phyloP scores from a whole-genome alignment of 2,329 filamentous ascomycete genomes.

The Plenodomus lindquistii region DNA sequence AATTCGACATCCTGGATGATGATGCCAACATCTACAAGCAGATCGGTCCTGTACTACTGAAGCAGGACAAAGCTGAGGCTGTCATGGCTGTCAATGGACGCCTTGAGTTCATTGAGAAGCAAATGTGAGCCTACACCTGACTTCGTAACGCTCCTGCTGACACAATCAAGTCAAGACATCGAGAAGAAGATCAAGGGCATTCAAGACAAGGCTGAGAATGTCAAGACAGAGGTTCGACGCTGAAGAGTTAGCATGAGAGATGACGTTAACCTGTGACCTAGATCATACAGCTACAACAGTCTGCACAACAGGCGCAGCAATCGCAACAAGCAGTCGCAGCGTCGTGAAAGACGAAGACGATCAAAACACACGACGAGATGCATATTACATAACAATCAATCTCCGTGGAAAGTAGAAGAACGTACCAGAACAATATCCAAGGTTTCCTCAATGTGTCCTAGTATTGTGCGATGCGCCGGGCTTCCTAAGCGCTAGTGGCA shows the following conservation, averaged over 20 bases:
- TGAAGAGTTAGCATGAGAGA: background rate
- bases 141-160: constrained; percentile 3
- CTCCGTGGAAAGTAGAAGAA: no score
- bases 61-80: constrained; percentile 91
- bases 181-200: constrained; percentile 68
- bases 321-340: constrained; percentile 22
- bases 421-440: no score
- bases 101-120: constrained; percentile 88
- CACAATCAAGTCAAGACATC: constrained; percentile 60
- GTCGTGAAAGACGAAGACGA: background rate
- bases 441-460: no score
- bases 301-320: constrained; percentile 33
- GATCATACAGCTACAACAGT: constrained; percentile 34
- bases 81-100: constrained; percentile 88
- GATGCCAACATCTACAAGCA: constrained; percentile 95
- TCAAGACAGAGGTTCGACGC: constrained; percentile 63
- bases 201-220: constrained; percentile 66
- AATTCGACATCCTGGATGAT: constrained; percentile 78
- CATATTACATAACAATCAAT: no score
- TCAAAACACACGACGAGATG: constrained; percentile 10
- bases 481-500: no score
- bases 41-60: constrained; percentile 86
- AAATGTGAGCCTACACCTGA: constrained; percentile 69
- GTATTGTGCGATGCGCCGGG: no score
- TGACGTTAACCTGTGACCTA: constrained; percentile 9